phyloP scores from a whole-genome alignment of 2,329 filamentous ascomycete species.

The Fulvia fulva region DNA sequence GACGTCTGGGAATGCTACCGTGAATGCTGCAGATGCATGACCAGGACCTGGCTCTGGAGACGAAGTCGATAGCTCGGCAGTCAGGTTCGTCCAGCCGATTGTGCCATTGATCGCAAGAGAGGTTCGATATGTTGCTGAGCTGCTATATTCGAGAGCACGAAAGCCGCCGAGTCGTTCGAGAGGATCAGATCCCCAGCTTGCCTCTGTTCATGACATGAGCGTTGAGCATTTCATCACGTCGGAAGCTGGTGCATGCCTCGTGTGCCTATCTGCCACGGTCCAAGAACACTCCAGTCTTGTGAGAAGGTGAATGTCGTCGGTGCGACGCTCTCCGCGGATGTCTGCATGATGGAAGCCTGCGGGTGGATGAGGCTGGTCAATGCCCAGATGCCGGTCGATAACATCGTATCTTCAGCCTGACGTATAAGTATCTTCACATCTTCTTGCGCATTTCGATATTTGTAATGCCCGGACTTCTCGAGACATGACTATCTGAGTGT shows the following conservation, averaged over 20 bases:
- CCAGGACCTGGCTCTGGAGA: constrained; percentile 18
- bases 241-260: constrained; percentile 44
- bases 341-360: neutral
- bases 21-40: constrained; percentile 37
- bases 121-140: constrained; percentile 44
- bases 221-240: constrained; percentile 44
- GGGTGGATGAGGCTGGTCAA: neutral
- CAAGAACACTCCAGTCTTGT: constrained; percentile 38
- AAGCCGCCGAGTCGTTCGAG: constrained; percentile 54
- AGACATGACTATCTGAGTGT: neutral
- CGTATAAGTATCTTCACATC: neutral
- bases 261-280: constrained; percentile 57
- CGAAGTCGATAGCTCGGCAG: constrained; percentile 31
- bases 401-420: neutral
- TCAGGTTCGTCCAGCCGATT: constrained; percentile 45
- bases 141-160: constrained; percentile 42
- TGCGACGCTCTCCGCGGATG: neutral
- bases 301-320: constrained; percentile 8
- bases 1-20: constrained; percentile 47
- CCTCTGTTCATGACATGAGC: constrained; percentile 40
- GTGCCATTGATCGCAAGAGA: constrained; percentile 50
- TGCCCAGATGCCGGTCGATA: constrained; percentile 5
- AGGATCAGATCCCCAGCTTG: constrained; percentile 57
- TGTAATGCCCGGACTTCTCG: neutral
- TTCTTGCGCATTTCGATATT: neutral